Percentiles rank a stretch among this genome's conserved stretches.
phyloP scores from a whole-genome alignment of 768 basidiomycete species.

The Trametes cinnabarina region DNA sequence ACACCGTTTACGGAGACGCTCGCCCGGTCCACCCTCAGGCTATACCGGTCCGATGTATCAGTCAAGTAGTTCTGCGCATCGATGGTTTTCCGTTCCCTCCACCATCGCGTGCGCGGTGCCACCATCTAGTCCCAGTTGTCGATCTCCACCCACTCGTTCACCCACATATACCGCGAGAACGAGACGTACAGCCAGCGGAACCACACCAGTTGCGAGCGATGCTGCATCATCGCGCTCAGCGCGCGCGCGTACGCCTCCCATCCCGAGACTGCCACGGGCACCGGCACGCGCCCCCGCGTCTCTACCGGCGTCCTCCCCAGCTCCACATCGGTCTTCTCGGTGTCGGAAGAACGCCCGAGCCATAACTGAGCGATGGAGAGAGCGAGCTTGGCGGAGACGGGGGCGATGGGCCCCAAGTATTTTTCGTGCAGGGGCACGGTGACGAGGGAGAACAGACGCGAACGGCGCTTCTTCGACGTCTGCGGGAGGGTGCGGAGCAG shows the following conservation, averaged over 20 bases:
- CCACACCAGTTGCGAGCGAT: conserved; percentile 80
- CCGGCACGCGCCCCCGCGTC: conserved; percentile 11
- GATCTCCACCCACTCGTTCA: conserved; percentile 75
- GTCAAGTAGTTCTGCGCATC: too few relatives aligned
- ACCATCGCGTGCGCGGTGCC: too few relatives aligned
- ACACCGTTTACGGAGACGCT: too few relatives aligned
- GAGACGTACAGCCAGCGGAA: conserved; percentile 82
- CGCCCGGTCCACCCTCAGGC: too few relatives aligned
- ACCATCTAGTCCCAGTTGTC: too few relatives aligned
- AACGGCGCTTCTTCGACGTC: conserved; percentile 29
- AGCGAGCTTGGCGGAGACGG: conserved; percentile 49
- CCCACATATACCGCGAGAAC: conserved; percentile 91
- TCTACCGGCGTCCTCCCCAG: not conserved
- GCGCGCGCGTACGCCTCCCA: conserved; percentile 53
- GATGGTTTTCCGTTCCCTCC: too few relatives aligned
- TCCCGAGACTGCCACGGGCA: conserved; percentile 54
- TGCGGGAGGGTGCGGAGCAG: conserved; percentile 32
- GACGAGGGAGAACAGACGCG: conserved; percentile 55
- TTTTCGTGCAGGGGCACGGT: conserved; percentile 57
- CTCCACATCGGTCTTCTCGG: not conserved
- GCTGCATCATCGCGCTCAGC: conserved; percentile 67
- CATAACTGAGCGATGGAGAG: conserved; percentile 25
- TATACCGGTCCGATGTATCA: too few relatives aligned
- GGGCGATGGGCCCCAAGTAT: conserved; percentile 58
- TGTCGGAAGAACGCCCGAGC: not conserved